These are phyloP conservation scores for Codiaeum variegatum DNA, from an alignment of 441 rosid genomes.

Conservation along the genomic window DNA sequence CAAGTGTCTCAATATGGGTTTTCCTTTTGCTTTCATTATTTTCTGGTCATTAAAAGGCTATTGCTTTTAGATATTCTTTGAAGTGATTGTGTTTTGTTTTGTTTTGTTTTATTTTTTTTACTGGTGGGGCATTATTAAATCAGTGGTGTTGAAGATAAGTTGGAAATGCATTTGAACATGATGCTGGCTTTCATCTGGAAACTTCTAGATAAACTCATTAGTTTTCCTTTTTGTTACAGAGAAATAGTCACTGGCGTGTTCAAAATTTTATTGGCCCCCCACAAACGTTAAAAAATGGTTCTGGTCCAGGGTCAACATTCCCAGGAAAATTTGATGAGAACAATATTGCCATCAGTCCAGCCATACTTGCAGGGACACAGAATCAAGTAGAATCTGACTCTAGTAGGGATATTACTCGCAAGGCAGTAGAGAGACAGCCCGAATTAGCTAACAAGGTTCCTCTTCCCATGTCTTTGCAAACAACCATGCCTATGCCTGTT, in stretches of 20 bases:
- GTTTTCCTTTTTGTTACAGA: conserved; percentile 43
- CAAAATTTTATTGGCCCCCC: conserved; percentile 61
- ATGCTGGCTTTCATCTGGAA: conserved; percentile 4
- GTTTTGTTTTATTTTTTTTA: background rate
- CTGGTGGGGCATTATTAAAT: background rate
- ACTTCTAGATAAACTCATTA: conserved; percentile 9
- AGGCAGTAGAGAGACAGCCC: conserved; percentile 42
- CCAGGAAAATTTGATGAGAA: conserved; percentile 70
- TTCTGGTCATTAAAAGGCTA: background rate
- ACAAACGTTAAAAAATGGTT: conserved; percentile 61
- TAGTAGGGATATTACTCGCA: conserved; percentile 42
- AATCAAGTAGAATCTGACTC: conserved; percentile 52
- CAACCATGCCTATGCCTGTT: conserved; percentile 25
- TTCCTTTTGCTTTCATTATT: background rate
- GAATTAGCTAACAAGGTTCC: conserved; percentile 53
- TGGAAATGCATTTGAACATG: conserved; percentile 12
- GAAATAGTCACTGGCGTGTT: conserved; percentile 91
- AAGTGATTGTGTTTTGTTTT: background rate
- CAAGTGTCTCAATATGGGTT: background rate
- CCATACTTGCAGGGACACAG: conserved; percentile 40
- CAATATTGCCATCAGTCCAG: conserved; percentile 33
- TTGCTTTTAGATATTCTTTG: background rate
- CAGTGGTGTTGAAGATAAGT: background rate
- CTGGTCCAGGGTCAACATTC: conserved; percentile 52
- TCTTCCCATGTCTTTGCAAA: conserved; percentile 31